phyloP scores from a whole-genome alignment of 2,329 filamentous ascomycete genomes.

The Samsoniella hepiali region DNA sequence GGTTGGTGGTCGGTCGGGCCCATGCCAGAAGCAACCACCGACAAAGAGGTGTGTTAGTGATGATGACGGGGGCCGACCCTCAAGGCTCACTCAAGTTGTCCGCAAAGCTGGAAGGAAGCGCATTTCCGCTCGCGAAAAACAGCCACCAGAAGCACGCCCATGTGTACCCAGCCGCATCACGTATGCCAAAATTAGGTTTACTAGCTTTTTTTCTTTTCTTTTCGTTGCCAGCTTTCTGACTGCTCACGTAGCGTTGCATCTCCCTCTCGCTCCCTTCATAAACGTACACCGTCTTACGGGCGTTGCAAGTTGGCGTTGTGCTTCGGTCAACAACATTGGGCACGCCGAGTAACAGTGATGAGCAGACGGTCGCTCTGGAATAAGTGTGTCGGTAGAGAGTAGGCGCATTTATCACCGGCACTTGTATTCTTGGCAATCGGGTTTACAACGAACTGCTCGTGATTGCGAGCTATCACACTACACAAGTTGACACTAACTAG shows the following conservation, averaged over 20 bases:
- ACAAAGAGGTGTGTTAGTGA: neutral
- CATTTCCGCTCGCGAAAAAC: neutral
- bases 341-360: neutral
- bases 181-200: neutral
- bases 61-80: neutral
- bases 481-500: neutral
- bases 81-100: neutral
- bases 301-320: neutral
- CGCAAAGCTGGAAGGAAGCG: neutral
- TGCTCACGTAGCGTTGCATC: neutral
- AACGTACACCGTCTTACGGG: neutral
- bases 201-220: neutral
- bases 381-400: neutral
- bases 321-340: conserved; percentile 8
- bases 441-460: neutral
- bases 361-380: neutral
- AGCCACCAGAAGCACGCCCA: neutral
- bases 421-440: neutral
- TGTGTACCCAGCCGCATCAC: neutral
- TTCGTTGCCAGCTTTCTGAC: neutral
- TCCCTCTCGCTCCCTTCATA: neutral
- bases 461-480: neutral
- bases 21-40: conserved; percentile 4
- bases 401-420: neutral
- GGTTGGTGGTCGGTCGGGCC: neutral